These are phyloP conservation scores for Talaromyces nanjingensis DNA, from an alignment of 495 filamentous ascomycete species.

Conservation along the genomic window DNA sequence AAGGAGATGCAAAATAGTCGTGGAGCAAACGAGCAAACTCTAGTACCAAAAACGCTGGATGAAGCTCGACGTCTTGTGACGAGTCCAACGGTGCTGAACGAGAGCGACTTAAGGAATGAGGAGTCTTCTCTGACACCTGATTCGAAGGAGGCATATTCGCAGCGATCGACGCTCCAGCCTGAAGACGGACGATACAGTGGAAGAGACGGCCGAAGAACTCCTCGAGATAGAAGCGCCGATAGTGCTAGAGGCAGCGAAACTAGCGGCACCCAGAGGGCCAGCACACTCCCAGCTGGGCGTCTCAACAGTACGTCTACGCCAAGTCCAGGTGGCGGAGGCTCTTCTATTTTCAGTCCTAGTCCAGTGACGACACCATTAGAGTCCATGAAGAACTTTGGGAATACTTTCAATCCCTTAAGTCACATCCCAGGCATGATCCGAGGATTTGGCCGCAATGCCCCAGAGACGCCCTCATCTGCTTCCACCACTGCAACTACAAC, in stretches of 20 bases:
- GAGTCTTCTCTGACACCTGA: slow-evolving; percentile 37
- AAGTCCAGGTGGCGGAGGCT: slow-evolving; percentile 5
- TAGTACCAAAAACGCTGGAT: slow-evolving; percentile 82
- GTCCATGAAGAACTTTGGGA: slow-evolving; percentile 77
- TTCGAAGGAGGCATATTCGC: slow-evolving; percentile 25
- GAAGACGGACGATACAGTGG: slow-evolving; percentile 57
- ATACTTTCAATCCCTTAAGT: slow-evolving; percentile 76
- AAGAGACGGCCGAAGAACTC: slow-evolving; percentile 51
- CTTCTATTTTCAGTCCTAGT: slow-evolving; percentile 2
- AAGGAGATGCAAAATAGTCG: slow-evolving; percentile 52
- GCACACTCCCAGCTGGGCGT: background rate
- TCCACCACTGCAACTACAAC: slow-evolving; percentile 19
- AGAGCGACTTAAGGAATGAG: slow-evolving; percentile 42
- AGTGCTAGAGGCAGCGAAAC: slow-evolving; percentile 62
- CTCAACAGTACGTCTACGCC: slow-evolving; percentile 3
- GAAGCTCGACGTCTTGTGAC: slow-evolving; percentile 84
- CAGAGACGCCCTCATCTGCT: slow-evolving; percentile 27
- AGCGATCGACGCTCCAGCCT: slow-evolving; percentile 26
- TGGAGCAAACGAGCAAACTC: slow-evolving; percentile 26
- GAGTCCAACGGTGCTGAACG: slow-evolving; percentile 53
- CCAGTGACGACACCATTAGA: slow-evolving; percentile 54
- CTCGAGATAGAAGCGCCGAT: slow-evolving; percentile 70
- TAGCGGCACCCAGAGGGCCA: slow-evolving; percentile 25
- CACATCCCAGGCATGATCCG: slow-evolving; percentile 68
- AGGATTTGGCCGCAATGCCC: slow-evolving; percentile 61